Base-by-base conservation (phyloP, 2,329 filamentous ascomycete species). In the Ciborinia camelliae region DNA sequence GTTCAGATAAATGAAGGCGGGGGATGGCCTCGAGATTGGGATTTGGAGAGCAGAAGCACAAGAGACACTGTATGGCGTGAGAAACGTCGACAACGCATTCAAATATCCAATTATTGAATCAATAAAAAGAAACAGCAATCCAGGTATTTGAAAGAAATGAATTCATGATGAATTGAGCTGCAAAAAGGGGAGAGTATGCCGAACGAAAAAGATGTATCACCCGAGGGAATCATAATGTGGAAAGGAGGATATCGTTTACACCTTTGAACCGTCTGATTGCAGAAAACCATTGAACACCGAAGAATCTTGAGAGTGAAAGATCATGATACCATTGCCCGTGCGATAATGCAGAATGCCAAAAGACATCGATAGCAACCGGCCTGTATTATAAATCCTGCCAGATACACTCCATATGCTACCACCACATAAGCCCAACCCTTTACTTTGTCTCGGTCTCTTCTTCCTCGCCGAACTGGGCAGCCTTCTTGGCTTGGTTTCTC, bases 401-500 rank as follows among this genome's bases (percentile, higher is more conserved):
- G 69, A 72, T 72, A 71, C 73, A 73, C 73, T 69, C 72, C 72
- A 64, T 71, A 73, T 71, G 69, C 71, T 71, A 72, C 70, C 69
- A 69, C 68, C 69, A 71, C 67, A 70, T 71, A 72, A 70, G 64
- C 67, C 65, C 65, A 66, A 67, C 67, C 61, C 66, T 73, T 68
- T 75, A 75, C 69, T 76, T 75, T 60, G 71, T 71, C 71, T 76
- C 74, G 68, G 71, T 71, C 67, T 73, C 83, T 76, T 84, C 83
- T 68, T 77, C 86, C 77, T 92, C 92, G 79, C 84, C 91, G 77
- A 90, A 79, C 80, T 96, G 80, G 78, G 91, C 92, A 78, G 86
- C 89, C 81, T 92, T 88, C 94, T 99, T 99, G 81, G 90, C 89
- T 79, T 84, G 81, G 80, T 90, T 86, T 82, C 96, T 91, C 86